Conservation (phyloP, 164 flowering plant genomes). For the Kalanchoe fedtschenkoi region DNA sequence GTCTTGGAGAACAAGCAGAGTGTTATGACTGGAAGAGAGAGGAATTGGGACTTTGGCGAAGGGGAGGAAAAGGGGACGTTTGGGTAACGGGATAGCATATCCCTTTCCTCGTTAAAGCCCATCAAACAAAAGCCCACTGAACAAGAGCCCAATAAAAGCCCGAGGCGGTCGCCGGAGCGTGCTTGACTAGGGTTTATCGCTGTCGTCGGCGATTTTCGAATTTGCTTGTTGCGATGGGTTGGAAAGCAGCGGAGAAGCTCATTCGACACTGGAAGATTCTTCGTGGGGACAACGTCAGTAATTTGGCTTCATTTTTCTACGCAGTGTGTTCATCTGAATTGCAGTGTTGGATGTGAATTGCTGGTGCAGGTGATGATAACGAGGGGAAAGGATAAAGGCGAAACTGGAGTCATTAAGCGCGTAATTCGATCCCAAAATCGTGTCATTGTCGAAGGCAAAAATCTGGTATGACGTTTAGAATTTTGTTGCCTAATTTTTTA, state of each 20-base stretch:
- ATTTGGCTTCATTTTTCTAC: neutral
- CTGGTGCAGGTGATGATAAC: conserved; percentile 71
- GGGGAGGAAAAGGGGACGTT: neutral
- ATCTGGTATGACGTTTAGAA: conserved; percentile 16
- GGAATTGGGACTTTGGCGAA: no score
- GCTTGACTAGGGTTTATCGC: neutral
- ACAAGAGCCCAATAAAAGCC: no score
- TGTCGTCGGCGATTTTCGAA: neutral
- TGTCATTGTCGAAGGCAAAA: conserved; percentile 91
- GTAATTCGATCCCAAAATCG: conserved; percentile 92
- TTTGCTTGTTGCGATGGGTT: conserved; percentile 41
- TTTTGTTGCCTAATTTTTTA: neutral
- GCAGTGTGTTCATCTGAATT: neutral
- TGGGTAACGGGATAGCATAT: neutral
- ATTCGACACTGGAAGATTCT: conserved; percentile 72
- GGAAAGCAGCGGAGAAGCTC: conserved; percentile 95
- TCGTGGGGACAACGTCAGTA: conserved; percentile 77
- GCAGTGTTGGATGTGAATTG: neutral
- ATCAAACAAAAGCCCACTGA: no score
- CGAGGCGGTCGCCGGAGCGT: no score
- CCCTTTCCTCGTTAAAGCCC: no score
- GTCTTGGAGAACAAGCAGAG: conserved; percentile 10
- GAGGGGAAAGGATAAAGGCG: conserved; percentile 85
- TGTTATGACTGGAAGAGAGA: neutral
- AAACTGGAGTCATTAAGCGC: conserved; percentile 74